Base-by-base conservation (phyloP, 1,284 basidiomycete genomes). In the Tylopilus sp. region DNA sequence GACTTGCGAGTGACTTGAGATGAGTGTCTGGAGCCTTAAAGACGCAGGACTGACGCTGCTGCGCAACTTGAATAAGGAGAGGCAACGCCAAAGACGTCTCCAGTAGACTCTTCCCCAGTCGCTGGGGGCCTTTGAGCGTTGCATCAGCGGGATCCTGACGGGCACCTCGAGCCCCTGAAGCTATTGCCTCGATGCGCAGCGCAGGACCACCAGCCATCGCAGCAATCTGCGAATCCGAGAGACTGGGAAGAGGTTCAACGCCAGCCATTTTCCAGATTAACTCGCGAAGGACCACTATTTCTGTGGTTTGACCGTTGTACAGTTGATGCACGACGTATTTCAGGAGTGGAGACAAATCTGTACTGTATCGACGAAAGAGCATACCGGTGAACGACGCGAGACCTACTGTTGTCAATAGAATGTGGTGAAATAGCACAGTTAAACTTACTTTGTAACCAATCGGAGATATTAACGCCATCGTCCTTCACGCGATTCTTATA, bases 211-310 rank as follows among this genome's bases (percentile, higher is more conserved):
- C 92, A 3, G 90, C 88, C 78, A 96, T 92, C 2, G 91, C 91
- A 30, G 79, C 70, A 42, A 99, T 82, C 67, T 99, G 94, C 0
- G 83, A 76, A 56, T 96, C 91, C 1, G 92, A 91, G 39, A 98
- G 74, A 65, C 85, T 91, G 1, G 90, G 89, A 44, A 97, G 74
- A 10, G 91, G 90, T 62, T 97, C 89, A 55, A 97, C 91, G 5
- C 91, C 94, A 4, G 91, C 87, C 92, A 98, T 97, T 66, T 94
- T 91, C 75, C 85, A 88, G 51, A 99, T 90, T 46, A 99, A 73
- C 64, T 97, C 94, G 39, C 90, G 83, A 20, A 99, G 75, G 31
- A 99, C 89, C 30, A 95, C 80, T 40, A 99, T 82, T 62, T 98
- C 96, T 17, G 90, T 88, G 1, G 88, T 83, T 64, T 93, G 86